phyloP scores from a whole-genome alignment of 179 eudicot species.

The Amaranthus tricolor region DNA sequence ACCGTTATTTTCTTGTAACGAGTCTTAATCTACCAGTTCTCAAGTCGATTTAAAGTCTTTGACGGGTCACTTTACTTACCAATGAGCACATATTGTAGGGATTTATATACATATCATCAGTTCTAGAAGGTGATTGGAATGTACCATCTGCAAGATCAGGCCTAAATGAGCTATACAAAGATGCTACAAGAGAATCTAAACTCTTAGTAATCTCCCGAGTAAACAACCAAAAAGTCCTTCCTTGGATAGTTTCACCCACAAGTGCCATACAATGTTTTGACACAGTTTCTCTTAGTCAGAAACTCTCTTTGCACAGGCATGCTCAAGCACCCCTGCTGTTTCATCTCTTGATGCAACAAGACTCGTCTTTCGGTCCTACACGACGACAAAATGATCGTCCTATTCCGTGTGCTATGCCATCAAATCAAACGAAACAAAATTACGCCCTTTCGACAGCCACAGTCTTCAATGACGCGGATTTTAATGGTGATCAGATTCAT shows the following conservation, averaged over 20 bases:
- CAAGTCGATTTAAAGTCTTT: no score
- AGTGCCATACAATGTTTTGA: conserved; percentile 81
- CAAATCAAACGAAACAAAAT: conserved; percentile 15
- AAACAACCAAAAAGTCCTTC: conserved; percentile 69
- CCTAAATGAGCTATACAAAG: conserved; percentile 52
- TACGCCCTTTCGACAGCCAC: conserved; percentile 26
- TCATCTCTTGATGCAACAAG: conserved; percentile 68
- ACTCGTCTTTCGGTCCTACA: conserved; percentile 27
- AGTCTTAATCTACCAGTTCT: no score
- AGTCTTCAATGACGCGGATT: conserved; percentile 18
- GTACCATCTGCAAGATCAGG: conserved; percentile 70
- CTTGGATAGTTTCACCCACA: conserved; percentile 75
- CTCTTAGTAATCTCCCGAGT: conserved; percentile 69
- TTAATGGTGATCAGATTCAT: conserved; percentile 21
- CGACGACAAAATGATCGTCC: conserved; percentile 24
- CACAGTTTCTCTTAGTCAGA: conserved; percentile 81
- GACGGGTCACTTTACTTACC: no score
- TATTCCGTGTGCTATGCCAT: conserved; percentile 30
- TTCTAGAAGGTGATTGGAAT: conserved; percentile 50
- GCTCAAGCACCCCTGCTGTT: conserved; percentile 55
- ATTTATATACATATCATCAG: conserved; percentile 75
- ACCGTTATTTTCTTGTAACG: no score
- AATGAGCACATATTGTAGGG: conserved; percentile 42
- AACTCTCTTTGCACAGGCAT: conserved; percentile 77
- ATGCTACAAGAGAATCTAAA: conserved; percentile 50